Evolutionary conservation across 345 rosid species (phyloP), one percentile per base, ranked within the genome.

Genomic region (Aegle marmelos): DNA sequence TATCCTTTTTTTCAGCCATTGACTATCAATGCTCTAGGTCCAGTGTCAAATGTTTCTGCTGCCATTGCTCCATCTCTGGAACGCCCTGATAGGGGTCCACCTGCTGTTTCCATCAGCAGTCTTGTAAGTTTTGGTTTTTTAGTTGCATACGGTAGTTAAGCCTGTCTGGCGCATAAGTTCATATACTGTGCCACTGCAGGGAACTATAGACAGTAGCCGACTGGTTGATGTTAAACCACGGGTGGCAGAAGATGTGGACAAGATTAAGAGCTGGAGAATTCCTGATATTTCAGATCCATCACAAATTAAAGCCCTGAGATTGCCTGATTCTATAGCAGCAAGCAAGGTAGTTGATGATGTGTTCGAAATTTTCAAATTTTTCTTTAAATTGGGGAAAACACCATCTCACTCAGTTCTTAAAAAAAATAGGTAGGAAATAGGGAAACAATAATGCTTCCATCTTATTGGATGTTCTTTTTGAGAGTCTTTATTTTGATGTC

Each of bases 181-280:
- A 63, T 78, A 24, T 6, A 22, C 48, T 24, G 68, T 72, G 61
- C 73, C 39, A 31, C 73, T 45, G 61, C 87, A 87, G 90, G 83
- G 88, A 73, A 60, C 81, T 5, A 83, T 87, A 79, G 88, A 88
- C 53, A 78, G 73, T 63, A 81, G 85, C 70, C 79, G 86, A 81
- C 86, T 82, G 19, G 79, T 85, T 77, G 91, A 86, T 60, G 88
- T 83, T 76, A 88, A 86, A 74, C 91, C 89, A 9, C 80, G 89
- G 25, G 80, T 86, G 61, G 62, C 78, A 13, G 88, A 88, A 36
- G 88, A 85, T 59, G 58, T 72, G 9, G 89, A 86, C 79, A 86
- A 84, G 81, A 75, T 79, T 22, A 86, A 82, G 81, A 79, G 81
- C 81, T 88, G 91, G 91, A 86, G 77, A 63, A 75, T 78, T 58